Evolutionary conservation across 179 eudicot species (phyloP), one percentile per base, ranked within the genome.

Genomic region (Corrigiola litoralis): DNA sequence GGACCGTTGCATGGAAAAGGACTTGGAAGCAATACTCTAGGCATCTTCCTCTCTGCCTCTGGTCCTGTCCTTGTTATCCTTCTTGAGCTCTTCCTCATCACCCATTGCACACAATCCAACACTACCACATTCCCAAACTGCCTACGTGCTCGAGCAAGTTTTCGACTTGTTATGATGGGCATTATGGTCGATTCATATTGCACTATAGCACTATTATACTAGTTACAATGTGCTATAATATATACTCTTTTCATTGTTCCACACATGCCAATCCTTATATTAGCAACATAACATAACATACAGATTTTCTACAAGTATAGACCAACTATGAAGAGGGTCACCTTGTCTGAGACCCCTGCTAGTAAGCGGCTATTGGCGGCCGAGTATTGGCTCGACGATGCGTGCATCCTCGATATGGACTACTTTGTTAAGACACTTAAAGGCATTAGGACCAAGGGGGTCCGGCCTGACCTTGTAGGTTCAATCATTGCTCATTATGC

Each of bases 401-500:
- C 84, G 1, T 78, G 80, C 67, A 62, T 81, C 45, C 77, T 79
- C 21, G 95, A 87, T 74, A 80, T 83, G 74, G 92, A 89, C 68
- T 75, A 87, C 72, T 92, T 92, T 61, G 84, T 89, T 29, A 87
- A 79, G 63, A 82, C 86, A 2, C 81, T 92, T 24, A 80, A 88
- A 1, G 83, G 75, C 36, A 82, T 92, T 29, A 84, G 79, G 45
- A 73, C 82, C 56, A 89, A 82, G 36, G 96, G 87, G 17, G 87
- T 85, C 10, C 79, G 84, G 0, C 92, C 98, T 0, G 95, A 89
- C 70, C 76, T 89, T 0, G 65, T 92, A 5, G 95, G 95, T 51
- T 87, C 98, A 44, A 79, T 89, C 56, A 89, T 89, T 42, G 82
- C 87, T 38, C 89, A 92, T 64, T 85, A 89, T 46, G 95, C 96